A percentile compares a stretch with the other conserved stretches of the same genome.
Evolutionary conservation across 352 stramenopile species (phyloP).

Genomic region (Globisporangium cylindrosporum): DNA sequence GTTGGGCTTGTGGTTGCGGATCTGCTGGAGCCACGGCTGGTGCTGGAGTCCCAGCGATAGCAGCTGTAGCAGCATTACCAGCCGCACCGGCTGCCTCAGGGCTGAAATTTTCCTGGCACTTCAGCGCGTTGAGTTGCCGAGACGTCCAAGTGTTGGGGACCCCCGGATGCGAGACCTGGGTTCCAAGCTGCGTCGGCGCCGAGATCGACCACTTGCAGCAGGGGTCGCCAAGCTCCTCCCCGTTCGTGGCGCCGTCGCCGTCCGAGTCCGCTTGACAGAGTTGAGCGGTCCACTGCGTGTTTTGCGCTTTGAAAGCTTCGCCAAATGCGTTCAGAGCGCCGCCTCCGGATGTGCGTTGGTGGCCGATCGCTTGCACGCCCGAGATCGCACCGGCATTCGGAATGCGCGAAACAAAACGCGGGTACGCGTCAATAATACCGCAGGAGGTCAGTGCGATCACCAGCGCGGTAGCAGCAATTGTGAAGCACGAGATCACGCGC

Average conservation of each 20-base stretch:
- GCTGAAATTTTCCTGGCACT: conserved; percentile 18
- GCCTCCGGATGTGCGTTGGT: conserved; percentile 42
- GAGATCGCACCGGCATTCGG: conserved; percentile 51
- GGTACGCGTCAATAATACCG: conserved; percentile 19
- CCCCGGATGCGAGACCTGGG: conserved; percentile 27
- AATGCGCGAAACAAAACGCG: conserved; percentile 51
- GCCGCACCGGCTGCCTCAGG: background rate
- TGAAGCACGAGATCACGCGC: background rate
- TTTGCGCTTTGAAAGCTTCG: conserved; percentile 38
- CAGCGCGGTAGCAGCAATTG: background rate
- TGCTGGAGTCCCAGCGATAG: background rate
- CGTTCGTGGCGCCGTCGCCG: conserved; percentile 82
- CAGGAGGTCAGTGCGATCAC: background rate
- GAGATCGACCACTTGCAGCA: conserved; percentile 63
- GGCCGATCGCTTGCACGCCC: conserved; percentile 55
- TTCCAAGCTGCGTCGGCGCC: background rate
- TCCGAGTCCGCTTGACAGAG: conserved; percentile 72
- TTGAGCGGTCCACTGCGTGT: conserved; percentile 44
- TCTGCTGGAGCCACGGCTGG: background rate
- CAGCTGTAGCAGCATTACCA: background rate
- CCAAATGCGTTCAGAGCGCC: conserved; percentile 65
- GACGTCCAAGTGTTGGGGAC: conserved; percentile 26
- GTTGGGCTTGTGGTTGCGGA: background rate
- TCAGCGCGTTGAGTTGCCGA: conserved; percentile 19
- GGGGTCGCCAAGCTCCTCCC: conserved; percentile 86